Evolutionary conservation across 2,329 filamentous ascomycete genomes (phyloP).

Genomic region (Ceratocystis cubensis): DNA sequence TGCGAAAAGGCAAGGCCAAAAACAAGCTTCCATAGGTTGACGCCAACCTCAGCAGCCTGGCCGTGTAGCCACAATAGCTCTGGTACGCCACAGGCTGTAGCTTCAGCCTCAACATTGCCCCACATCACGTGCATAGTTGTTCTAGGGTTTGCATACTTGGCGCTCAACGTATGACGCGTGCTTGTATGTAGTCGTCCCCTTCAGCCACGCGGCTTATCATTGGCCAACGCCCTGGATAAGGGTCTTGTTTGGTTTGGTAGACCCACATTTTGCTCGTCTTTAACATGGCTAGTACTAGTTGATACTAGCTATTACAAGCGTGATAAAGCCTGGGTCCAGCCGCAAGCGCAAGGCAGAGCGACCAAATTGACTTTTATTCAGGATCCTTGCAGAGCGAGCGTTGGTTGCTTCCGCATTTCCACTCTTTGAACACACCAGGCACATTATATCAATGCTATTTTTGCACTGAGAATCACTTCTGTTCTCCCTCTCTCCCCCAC

Average conservation of each 20-base stretch:
- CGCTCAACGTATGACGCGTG: conserved; percentile 12
- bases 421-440: not conserved
- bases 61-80: conserved; percentile 24
- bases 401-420: not conserved
- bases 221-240: not conserved
- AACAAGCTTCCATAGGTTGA: conserved; percentile 15
- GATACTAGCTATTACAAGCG: not conserved
- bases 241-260: not conserved
- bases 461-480: not conserved
- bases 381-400: not conserved
- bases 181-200: not conserved
- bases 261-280: not conserved
- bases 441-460: not conserved
- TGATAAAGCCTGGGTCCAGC: conserved; percentile 11
- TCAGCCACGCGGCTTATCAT: conserved; percentile 10
- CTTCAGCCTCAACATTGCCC: conserved; percentile 7
- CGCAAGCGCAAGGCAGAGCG: conserved; percentile 16
- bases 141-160: not conserved
- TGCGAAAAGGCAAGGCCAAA: not conserved
- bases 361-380: conserved; percentile 3
- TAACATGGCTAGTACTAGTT: not conserved
- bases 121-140: not conserved
- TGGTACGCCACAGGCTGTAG: conserved; percentile 27
- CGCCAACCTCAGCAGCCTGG: conserved; percentile 21
- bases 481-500: not conserved